These are phyloP conservation scores for Iberis pinnata DNA, from an alignment of 345 rosid species.

Conservation along the genomic window DNA sequence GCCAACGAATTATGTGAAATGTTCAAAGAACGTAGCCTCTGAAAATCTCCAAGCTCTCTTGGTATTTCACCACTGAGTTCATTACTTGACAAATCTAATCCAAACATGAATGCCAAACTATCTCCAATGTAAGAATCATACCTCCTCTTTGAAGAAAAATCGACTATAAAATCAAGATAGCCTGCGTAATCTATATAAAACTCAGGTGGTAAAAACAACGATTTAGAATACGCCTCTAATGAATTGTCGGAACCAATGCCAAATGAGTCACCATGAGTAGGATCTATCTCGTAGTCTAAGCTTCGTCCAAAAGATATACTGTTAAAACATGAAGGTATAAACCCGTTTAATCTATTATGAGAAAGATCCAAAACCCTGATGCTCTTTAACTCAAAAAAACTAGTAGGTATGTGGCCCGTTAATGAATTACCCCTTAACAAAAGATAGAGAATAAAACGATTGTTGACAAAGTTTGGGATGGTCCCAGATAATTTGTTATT, in stretches of 20 bases:
- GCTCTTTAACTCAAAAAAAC: neutral
- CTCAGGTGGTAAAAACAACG: too few relatives aligned
- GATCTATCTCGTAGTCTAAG: too few relatives aligned
- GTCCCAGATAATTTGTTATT: conserved; percentile 5
- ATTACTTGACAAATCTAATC: conserved; percentile 37
- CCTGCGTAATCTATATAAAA: too few relatives aligned
- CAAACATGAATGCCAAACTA: conserved; percentile 1
- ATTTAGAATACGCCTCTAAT: too few relatives aligned
- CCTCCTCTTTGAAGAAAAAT: conserved; percentile 2
- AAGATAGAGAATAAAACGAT: neutral
- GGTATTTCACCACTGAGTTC: conserved; percentile 32
- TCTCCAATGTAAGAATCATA: conserved; percentile 8
- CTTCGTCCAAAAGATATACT: conserved; percentile 13
- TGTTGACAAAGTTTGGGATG: neutral
- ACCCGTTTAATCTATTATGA: neutral
- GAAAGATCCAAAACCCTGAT: conserved; percentile 2
- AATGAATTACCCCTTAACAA: conserved; percentile 1
- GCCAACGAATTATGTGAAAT: conserved; percentile 26
- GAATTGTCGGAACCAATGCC: too few relatives aligned
- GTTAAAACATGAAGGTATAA: conserved; percentile 15
- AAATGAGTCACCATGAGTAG: too few relatives aligned
- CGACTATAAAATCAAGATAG: neutral
- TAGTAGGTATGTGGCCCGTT: neutral
- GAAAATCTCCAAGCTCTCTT: conserved; percentile 13
- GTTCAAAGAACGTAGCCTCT: conserved; percentile 13